These are phyloP conservation scores for Trametes punicea DNA, from an alignment of 768 basidiomycete genomes.

Conservation along the genomic window DNA sequence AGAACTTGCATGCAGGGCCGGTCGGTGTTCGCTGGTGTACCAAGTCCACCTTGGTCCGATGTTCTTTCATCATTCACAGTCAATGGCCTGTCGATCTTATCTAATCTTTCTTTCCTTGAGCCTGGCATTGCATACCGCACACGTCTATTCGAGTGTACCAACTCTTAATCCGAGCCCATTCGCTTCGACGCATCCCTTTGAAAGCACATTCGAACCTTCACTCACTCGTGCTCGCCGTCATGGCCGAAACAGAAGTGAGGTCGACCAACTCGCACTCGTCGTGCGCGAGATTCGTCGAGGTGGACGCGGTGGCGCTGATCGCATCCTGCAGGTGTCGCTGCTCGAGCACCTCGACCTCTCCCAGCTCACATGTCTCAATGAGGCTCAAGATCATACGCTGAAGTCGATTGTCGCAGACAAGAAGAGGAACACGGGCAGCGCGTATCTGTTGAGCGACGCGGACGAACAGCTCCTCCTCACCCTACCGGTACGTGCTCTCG, in stretches of 20 bases:
- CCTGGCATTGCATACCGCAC: conserved; percentile 9
- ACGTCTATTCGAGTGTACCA: conserved; percentile 16
- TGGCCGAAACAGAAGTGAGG: conserved; percentile 23
- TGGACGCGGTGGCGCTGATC: conserved; percentile 1
- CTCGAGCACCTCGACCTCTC: conserved; percentile 55
- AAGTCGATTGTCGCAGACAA: conserved; percentile 47
- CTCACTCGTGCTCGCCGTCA: background rate
- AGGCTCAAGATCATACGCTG: conserved; percentile 48
- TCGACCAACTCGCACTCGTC: background rate
- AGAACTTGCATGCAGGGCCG: background rate
- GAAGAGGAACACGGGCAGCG: conserved; percentile 40
- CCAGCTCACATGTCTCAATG: conserved; percentile 72
- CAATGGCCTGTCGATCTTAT: conserved; percentile 20
- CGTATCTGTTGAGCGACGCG: conserved; percentile 61
- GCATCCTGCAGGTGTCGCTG: conserved; percentile 42
- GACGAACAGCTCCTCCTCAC: conserved; percentile 72
- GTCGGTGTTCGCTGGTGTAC: conserved; percentile 1
- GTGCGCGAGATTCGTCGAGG: background rate
- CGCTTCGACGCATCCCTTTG: background rate
- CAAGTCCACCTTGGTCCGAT: background rate
- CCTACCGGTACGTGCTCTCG: conserved; percentile 48
- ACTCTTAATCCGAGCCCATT: conserved; percentile 16
- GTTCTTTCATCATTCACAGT: background rate
- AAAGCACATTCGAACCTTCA: background rate
- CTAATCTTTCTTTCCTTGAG: conserved; percentile 18